Base-by-base conservation (phyloP, 2,329 filamentous ascomycete genomes). In the Colletotrichum spinosum region DNA sequence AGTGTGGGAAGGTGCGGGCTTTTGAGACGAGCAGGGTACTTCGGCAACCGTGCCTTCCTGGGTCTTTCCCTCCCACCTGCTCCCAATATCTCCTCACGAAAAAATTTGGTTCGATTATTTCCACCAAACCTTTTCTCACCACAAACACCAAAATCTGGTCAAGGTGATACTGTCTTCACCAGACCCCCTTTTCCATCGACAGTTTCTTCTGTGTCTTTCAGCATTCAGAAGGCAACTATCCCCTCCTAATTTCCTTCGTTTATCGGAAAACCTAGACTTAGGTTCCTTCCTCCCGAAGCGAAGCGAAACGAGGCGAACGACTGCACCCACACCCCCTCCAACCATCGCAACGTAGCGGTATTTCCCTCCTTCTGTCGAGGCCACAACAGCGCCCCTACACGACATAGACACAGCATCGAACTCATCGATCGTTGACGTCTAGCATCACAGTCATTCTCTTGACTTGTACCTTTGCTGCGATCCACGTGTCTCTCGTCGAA, bases 131-230 rank as follows among this genome's bases (percentile, higher is more conserved):
- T 60, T 69, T 49, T 58, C 53, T 56, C 55, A 68, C 67, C 68
- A 69, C 60, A 70, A 65, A 70, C 62, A 63, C 61, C 55, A 55
- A 55, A 64, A 65, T 25, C 53, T 69, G 67, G 67, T 63, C 67
- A 49, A 64, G 65, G 67, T 67, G 67, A 57, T 68, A 60, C 66
- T 60, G 60, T 69, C 38, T 50, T 69, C 60, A 56, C 65, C 69
- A 56, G 62, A 56, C 61, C 65, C 60, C 64, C 17, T 17, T 60
- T 59, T 57, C 41, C 55, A 65, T 61, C 58, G 57, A 57, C 65
- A 50, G 65, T 69, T 69, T 70, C 67, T 70, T 71, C 67, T 70
- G 69, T 69, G 51, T 65, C 67, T 44, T 42, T 58, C 55, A 25
- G 25, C 25, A 25, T 61, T 59, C 69, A 65, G 68, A 70, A 70